These are phyloP conservation scores for Pleodorina starrii DNA, from an alignment of 139 green algal genomes.

Conservation along the genomic window DNA sequence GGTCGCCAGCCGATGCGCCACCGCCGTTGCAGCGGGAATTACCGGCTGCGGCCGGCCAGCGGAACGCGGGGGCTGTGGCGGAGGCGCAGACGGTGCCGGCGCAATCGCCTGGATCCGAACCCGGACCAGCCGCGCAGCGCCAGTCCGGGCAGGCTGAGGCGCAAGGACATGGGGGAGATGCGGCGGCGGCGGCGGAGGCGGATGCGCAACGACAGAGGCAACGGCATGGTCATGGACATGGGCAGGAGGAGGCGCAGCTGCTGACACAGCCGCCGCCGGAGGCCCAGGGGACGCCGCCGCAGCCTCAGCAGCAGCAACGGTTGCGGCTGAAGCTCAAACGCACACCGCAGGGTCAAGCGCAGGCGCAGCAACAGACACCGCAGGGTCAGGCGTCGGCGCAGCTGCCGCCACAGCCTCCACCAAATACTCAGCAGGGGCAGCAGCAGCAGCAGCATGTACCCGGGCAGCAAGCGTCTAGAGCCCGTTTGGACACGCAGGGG, in stretches of 20 bases:
- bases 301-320: neutral
- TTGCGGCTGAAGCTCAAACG: too few species aligned
- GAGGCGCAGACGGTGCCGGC: neutral
- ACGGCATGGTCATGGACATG: neutral
- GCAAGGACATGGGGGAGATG: neutral
- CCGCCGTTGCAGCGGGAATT: too few species aligned
- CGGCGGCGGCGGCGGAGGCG: neutral
- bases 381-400: neutral
- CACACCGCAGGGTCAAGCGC: neutral
- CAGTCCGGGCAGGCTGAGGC: too few species aligned
- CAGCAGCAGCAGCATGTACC: neutral
- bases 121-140: neutral
- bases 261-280: neutral
- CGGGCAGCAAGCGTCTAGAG: too few species aligned
- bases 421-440: neutral
- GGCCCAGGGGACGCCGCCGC: neutral
- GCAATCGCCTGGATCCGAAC: neutral
- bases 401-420: neutral
- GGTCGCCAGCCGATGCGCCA: too few species aligned
- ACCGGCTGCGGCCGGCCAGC: too few species aligned
- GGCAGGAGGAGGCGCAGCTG: neutral
- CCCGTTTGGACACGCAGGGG: too few species aligned
- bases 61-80: neutral
- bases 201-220: neutral
- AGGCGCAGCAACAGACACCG: neutral